These are phyloP conservation scores for Macadamia tetraphylla DNA, from an alignment of 164 flowering plant genomes.

Conservation along the genomic window DNA sequence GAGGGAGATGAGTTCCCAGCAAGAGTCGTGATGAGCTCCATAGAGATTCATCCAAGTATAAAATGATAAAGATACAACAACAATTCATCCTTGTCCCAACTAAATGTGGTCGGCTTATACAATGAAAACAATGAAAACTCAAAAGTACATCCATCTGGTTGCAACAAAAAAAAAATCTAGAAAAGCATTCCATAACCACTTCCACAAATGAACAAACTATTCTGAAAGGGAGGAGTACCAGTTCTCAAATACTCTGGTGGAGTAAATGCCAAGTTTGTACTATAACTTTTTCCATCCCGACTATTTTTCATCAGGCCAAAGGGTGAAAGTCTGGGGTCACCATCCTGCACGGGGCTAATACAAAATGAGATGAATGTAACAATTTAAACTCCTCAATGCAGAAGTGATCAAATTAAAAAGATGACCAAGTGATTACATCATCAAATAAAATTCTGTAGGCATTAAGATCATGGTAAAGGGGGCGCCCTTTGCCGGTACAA, in stretches of 20 bases:
- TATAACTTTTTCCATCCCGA: slow-evolving; percentile 87
- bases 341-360: slow-evolving; percentile 44
- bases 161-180: background rate
- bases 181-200: background rate
- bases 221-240: slow-evolving; percentile 29
- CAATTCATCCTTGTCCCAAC: too few species aligned
- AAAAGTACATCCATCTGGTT: background rate
- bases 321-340: slow-evolving; percentile 76
- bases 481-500: slow-evolving; percentile 21
- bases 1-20: too few species aligned
- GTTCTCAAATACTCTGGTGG: slow-evolving; percentile 89
- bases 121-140: background rate
- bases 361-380: background rate
- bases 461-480: slow-evolving; percentile 22
- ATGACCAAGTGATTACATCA: slow-evolving; percentile 8
- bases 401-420: too few species aligned
- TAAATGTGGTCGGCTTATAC: too few species aligned
- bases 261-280: slow-evolving; percentile 85
- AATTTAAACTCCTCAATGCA: too few species aligned
- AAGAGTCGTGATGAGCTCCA: too few species aligned
- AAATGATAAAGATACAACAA: too few species aligned
- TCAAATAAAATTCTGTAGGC: slow-evolving; percentile 23
- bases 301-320: slow-evolving; percentile 95
- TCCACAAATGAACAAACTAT: background rate
- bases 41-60: too few species aligned